Conservation (phyloP, 306 rosid genomes). For the Dryas drummondii region DNA sequence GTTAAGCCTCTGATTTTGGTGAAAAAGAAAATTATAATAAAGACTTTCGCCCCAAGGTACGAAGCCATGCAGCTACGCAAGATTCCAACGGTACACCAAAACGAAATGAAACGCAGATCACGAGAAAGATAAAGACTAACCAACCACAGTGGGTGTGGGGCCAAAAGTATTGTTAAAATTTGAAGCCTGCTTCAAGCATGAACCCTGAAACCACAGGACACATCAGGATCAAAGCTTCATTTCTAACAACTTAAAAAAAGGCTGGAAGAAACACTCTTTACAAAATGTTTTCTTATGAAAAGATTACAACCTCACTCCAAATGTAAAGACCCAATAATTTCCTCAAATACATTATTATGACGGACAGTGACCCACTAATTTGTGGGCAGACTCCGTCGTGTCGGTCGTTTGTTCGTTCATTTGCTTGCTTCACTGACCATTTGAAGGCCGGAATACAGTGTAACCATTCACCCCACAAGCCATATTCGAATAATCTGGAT, state of each 20-base stretch:
- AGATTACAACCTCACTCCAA: conserved; percentile 80
- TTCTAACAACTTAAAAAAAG: conserved; percentile 34
- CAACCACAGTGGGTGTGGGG: conserved; percentile 6
- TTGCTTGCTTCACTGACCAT: conserved; percentile 55
- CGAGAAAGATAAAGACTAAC: not conserved
- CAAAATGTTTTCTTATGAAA: conserved; percentile 71
- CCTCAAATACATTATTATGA: conserved; percentile 69
- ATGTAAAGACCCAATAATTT: conserved; percentile 60
- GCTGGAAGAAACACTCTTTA: conserved; percentile 69
- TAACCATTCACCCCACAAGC: conserved; percentile 66
- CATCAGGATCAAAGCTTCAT: conserved; percentile 23
- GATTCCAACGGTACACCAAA: not conserved
- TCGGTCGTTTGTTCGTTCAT: not conserved
- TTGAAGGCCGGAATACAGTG: conserved; percentile 78
- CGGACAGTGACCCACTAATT: conserved; percentile 40
- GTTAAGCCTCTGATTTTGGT: no score
- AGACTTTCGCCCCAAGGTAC: no score
- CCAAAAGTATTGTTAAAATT: conserved; percentile 1
- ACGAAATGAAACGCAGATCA: not conserved
- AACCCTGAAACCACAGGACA: conserved; percentile 26
- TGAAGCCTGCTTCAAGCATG: conserved; percentile 27
- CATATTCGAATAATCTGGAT: conserved; percentile 69
- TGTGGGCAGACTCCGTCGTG: conserved; percentile 29
- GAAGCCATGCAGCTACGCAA: no score
- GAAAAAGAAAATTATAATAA: no score